phyloP scores from a whole-genome alignment of 768 basidiomycete species.

The Podaxis sp. region DNA sequence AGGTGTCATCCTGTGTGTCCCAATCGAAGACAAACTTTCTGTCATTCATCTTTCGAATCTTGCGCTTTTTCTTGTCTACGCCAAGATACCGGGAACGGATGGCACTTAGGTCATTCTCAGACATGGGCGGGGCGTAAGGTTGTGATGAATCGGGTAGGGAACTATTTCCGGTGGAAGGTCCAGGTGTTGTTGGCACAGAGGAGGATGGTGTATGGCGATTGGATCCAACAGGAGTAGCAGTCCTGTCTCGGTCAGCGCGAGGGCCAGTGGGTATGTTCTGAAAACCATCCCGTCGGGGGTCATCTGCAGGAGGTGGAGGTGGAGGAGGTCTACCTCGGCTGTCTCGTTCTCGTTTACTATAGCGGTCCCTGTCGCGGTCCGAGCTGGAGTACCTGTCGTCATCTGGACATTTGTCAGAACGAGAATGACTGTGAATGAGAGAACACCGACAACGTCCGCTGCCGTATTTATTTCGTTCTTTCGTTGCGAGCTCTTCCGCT shows the following conservation, averaged over 20 bases:
- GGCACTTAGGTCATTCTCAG: conserved; percentile 74
- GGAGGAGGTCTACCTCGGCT: conserved; percentile 31
- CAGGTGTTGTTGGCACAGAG: conserved; percentile 50
- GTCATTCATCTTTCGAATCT: conserved; percentile 92
- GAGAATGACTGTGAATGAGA: conserved; percentile 18
- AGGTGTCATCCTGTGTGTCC: conserved; percentile 96
- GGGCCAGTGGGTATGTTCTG: conserved; percentile 84
- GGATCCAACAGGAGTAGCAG: conserved; percentile 25
- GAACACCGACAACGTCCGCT: conserved; percentile 38
- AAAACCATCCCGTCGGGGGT: conserved; percentile 43
- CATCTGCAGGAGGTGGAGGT: conserved; percentile 28
- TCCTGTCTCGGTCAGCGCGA: conserved; percentile 67
- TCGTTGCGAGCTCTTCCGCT: conserved; percentile 62
- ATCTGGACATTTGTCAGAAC: conserved; percentile 32
- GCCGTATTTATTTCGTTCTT: conserved; percentile 42
- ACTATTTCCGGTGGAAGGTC: conserved; percentile 33
- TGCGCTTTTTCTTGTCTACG: conserved; percentile 90
- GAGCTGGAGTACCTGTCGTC: conserved; percentile 54
- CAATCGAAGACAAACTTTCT: conserved; percentile 99
- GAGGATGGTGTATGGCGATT: conserved; percentile 28
- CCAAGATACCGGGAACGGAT: conserved; percentile 95
- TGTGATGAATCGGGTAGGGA: conserved; percentile 33
- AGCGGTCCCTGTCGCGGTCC: conserved; percentile 46
- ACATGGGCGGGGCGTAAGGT: conserved; percentile 63
- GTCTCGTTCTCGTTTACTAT: conserved; percentile 22